phyloP scores from a whole-genome alignment of 192 early-diverging fungal species.

The Pilaira anomala region DNA sequence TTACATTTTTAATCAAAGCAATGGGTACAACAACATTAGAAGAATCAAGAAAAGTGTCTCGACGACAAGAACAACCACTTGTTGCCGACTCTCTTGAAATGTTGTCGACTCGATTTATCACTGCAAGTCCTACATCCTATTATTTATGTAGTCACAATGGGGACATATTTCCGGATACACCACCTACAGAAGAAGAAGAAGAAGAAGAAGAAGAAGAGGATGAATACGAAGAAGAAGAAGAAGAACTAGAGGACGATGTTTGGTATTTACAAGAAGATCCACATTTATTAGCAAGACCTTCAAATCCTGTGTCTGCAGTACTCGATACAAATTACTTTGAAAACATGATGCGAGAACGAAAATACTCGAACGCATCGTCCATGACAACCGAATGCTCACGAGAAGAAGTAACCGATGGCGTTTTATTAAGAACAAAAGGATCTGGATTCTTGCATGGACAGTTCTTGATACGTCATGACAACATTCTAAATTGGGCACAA shows the following conservation, averaged over 20 bases:
- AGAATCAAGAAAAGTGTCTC: constrained; percentile 5
- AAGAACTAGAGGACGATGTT: neutral
- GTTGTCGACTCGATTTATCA: too few relatives aligned
- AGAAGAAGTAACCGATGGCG: constrained; percentile 1
- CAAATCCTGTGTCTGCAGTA: constrained; percentile 6
- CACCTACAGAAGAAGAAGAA: too few relatives aligned
- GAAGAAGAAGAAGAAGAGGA: too few relatives aligned
- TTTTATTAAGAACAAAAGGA: neutral
- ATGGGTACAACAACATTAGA: constrained; percentile 28
- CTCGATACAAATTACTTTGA: constrained; percentile 3
- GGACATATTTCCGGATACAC: too few relatives aligned
- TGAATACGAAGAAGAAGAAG: too few relatives aligned
- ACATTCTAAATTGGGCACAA: constrained; percentile 6
- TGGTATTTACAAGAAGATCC: constrained; percentile 6
- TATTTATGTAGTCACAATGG: too few relatives aligned
- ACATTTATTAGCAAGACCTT: constrained; percentile 3
- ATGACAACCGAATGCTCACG: neutral
- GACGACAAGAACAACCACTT: neutral
- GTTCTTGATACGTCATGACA: neutral
- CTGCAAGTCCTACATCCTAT: too few relatives aligned
- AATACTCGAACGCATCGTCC: too few relatives aligned
- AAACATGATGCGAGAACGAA: too few relatives aligned
- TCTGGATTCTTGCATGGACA: neutral
- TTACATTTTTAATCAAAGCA: constrained; percentile 28
- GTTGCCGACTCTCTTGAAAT: too few relatives aligned